These are phyloP conservation scores for Vinca minor DNA, from an alignment of 257 asterid species.

Conservation along the genomic window DNA sequence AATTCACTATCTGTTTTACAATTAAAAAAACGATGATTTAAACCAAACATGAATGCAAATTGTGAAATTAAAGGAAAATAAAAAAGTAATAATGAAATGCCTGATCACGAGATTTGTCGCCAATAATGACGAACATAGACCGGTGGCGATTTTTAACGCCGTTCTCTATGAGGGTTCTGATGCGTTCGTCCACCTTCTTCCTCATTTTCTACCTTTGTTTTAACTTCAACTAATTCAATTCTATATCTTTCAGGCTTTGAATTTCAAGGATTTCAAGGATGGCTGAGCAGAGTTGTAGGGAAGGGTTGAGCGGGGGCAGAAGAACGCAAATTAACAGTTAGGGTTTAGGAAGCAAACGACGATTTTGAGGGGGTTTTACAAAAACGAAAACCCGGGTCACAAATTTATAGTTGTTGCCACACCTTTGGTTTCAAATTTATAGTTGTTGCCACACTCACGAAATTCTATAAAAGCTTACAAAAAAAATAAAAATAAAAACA, in stretches of 20 bases:
- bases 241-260: background rate
- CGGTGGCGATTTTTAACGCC: conserved; percentile 85
- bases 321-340: background rate
- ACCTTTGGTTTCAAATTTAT: too few relatives aligned
- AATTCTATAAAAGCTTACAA: too few relatives aligned
- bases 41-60: background rate
- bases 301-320: background rate
- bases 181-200: conserved; percentile 81
- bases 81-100: conserved; percentile 23
- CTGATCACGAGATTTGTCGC: conserved; percentile 94
- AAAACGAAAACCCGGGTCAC: too few relatives aligned
- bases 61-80: background rate
- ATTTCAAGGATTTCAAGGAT: background rate
- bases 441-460: too few relatives aligned
- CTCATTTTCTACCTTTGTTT: conserved; percentile 39
- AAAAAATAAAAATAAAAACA: too few relatives aligned
- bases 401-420: too few relatives aligned
- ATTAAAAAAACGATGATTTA: background rate
- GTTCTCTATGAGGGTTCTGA: conserved; percentile 78
- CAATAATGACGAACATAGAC: conserved; percentile 78
- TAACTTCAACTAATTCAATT: background rate
- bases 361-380: background rate
- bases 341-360: conserved; percentile 12
- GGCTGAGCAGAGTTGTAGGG: background rate
- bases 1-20: conserved; percentile 57